Conservation (phyloP, 2,329 filamentous ascomycete genomes). For the Aspergillus sp. region DNA sequence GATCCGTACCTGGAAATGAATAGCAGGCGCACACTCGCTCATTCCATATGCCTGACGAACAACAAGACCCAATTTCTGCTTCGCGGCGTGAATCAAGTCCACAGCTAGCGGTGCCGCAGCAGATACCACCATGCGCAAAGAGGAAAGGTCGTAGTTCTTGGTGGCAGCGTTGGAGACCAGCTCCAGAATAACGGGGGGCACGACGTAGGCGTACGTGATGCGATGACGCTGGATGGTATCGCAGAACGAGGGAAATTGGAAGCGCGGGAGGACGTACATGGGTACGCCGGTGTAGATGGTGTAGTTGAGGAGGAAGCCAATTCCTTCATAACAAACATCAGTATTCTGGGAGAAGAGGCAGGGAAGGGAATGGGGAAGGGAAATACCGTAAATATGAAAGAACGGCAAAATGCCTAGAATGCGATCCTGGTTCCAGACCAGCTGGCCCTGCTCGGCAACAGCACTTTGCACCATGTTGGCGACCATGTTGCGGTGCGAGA, state of each 20-base stretch:
- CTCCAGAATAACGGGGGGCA: conserved; percentile 16
- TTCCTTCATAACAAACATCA: not conserved
- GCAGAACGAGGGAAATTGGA: conserved; percentile 17
- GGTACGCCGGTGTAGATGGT: conserved; percentile 15
- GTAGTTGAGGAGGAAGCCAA: conserved; percentile 19
- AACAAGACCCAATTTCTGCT: conserved; percentile 6
- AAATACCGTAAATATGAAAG: conserved; percentile 23
- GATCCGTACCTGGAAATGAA: conserved; percentile 14
- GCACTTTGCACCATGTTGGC: conserved; percentile 15
- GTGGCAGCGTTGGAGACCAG: conserved; percentile 13
- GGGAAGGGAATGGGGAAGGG: not conserved
- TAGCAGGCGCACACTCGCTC: conserved; percentile 18
- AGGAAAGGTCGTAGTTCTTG: conserved; percentile 12
- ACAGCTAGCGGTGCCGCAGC: conserved; percentile 14
- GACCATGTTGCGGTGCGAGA: conserved; percentile 21
- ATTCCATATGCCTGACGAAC: conserved; percentile 20
- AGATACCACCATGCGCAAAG: conserved; percentile 17
- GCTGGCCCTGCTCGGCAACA: conserved; percentile 8
- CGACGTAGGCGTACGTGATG: conserved; percentile 19
- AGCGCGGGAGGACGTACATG: conserved; percentile 15
- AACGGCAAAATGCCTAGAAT: conserved; percentile 18
- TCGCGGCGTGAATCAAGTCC: conserved; percentile 16
- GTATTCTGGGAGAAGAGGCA: no score
- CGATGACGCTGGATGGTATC: conserved; percentile 12
- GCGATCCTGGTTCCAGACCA: conserved; percentile 14